Evolutionary conservation across 176 grass and related monocot genomes (phyloP).

Genomic region (Poa pratensis): DNA sequence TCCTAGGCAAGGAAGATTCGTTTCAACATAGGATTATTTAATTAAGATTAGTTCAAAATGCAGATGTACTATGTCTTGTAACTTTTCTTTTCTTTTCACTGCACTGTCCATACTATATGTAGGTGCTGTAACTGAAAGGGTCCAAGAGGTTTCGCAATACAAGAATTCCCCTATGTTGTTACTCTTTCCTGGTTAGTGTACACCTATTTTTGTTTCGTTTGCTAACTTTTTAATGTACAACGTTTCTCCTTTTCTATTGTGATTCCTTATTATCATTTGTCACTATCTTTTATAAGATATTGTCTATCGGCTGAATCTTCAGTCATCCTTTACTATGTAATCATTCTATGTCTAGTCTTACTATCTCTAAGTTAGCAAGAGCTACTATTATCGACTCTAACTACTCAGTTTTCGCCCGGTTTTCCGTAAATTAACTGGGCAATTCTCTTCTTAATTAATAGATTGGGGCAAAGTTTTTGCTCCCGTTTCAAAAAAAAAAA

Average conservation of each 20-base stretch:
- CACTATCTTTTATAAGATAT: not conserved
- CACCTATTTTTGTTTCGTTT: constrained; percentile 12
- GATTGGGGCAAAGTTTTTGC: too few relatives aligned
- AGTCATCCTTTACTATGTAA: not conserved
- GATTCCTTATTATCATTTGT: not conserved
- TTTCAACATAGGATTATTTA: not conserved
- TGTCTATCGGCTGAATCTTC: not conserved
- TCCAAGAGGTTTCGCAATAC: constrained; percentile 62
- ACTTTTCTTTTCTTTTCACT: constrained; percentile 11
- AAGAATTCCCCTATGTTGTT: constrained; percentile 79
- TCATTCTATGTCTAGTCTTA: constrained; percentile 11
- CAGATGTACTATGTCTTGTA: constrained; percentile 1
- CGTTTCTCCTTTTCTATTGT: not conserved
- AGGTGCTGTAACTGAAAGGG: constrained; percentile 89
- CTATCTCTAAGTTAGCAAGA: not conserved
- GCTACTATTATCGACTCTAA: not conserved
- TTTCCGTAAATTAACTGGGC: too few relatives aligned
- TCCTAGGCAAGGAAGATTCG: not conserved
- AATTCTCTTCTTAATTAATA: too few relatives aligned
- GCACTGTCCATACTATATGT: constrained; percentile 32
- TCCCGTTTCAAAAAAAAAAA: too few relatives aligned
- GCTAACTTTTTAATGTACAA: not conserved
- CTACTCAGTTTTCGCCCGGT: too few relatives aligned
- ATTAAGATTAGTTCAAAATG: constrained; percentile 5
- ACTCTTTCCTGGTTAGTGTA: constrained; percentile 80